Evolutionary conservation across 2,329 filamentous ascomycete genomes (phyloP).

Genomic region (Diaporthe sp.): DNA sequence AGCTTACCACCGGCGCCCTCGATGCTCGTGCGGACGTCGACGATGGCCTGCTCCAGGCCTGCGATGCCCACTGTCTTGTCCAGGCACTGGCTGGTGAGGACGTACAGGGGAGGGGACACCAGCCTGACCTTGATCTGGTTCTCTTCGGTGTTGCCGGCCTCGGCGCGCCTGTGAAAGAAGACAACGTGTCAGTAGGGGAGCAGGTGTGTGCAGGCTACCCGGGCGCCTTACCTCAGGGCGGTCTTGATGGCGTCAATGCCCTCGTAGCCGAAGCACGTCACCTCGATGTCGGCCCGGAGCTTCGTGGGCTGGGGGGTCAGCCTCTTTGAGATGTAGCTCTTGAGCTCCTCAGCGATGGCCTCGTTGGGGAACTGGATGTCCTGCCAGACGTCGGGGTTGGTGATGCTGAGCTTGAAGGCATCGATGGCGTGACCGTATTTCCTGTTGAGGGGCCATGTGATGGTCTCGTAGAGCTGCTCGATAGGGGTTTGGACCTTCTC

Average conservation of each 20-base stretch:
- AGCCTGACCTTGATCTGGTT: conserved; percentile 98
- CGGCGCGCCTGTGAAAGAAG: conserved; percentile 67
- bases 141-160: conserved; percentile 91
- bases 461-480: conserved; percentile 91
- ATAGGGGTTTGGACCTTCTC: conserved; percentile 97
- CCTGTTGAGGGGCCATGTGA: conserved; percentile 97
- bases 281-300: conserved; percentile 97
- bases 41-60: conserved; percentile 88
- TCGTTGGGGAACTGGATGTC: conserved; percentile 91
- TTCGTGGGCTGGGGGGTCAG: conserved; percentile 99
- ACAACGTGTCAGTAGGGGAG: background rate
- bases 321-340: conserved; percentile 96
- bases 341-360: conserved; percentile 87
- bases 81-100: conserved; percentile 93
- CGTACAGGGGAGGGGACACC: conserved; percentile 97
- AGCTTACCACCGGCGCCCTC: conserved; percentile 82
- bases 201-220: background rate
- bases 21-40: conserved; percentile 87
- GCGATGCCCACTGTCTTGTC: conserved; percentile 92
- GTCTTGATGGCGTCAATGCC: conserved; percentile 98
- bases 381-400: conserved; percentile 96
- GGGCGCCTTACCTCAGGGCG: conserved; percentile 74
- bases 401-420: conserved; percentile 99
- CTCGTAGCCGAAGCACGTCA: conserved; percentile 95
- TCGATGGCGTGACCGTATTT: conserved; percentile 97